Evolutionary conservation across 148 eudicot genomes (phyloP), one percentile per base, ranked within the genome.

Genomic region (Limonium bicolor): DNA sequence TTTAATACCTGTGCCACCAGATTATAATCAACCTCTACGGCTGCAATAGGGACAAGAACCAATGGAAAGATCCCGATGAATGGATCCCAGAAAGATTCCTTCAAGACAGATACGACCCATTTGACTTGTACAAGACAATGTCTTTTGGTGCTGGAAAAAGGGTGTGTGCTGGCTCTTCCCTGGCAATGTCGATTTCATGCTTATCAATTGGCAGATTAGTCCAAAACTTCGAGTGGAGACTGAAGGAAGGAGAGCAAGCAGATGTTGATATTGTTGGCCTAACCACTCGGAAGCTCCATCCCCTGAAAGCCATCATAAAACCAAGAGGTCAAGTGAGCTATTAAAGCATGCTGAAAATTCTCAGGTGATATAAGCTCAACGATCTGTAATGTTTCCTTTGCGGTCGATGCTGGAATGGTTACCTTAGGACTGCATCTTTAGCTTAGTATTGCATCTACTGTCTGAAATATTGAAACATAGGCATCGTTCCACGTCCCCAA

Each of bases 121-220:
- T 50, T 34, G 94, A 88, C 35, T 43, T 88, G 47, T 65, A 60
- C 62, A 80, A 75, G 58, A 88, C 96, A 1, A 69, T 83, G 86
- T 76, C 94, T 1, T 88, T 88, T 36, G 96, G 96, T 30, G 92
- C 67, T 2, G 96, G 94, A 2, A 88, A 74, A 53, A 61, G 96
- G 50, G 68, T 68, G 6, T 88, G 96, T 48, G 73, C 90, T 0
- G 96, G 96, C 16, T 49, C 96, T 39, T 73, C 72, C 7, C 82
- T 83, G 32, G 94, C 87, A 1, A 73, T 69, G 77, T 10, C 58
- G 17, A 65, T 84, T 18, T 38, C 76, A 2, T 70, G 87, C 51
- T 50, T 67, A 3, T 49, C 82, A 0, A 77, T 90, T 21, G 95
- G 73, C 0, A 70, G 97, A 54, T 36, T 84, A 5, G 66, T 90